Conservation (phyloP, 306 rosid genomes). For the Glycyrrhiza uralensis region DNA sequence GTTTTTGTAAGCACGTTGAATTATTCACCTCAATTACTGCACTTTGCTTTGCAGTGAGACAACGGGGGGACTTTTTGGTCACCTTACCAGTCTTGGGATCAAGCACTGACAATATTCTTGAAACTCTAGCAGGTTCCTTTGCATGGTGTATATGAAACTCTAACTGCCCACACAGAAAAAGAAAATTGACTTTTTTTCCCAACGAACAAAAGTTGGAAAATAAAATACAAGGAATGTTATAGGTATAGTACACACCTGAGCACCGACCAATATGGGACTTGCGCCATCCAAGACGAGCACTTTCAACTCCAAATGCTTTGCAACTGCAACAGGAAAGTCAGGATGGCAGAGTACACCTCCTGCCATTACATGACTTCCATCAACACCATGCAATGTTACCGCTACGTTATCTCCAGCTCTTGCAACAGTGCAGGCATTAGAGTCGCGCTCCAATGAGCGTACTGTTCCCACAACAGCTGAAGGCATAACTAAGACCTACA, state of each 20-base stretch:
- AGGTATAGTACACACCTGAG: slow-evolving; percentile 58
- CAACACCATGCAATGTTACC: slow-evolving; percentile 76
- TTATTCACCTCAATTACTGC: slow-evolving; percentile 83
- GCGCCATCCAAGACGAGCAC: slow-evolving; percentile 80
- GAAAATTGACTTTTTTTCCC: background rate
- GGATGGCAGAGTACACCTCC: slow-evolving; percentile 98
- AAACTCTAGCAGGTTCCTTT: slow-evolving; percentile 80
- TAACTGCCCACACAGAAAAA: slow-evolving; percentile 47
- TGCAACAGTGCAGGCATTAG: slow-evolving; percentile 66
- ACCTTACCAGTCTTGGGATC: slow-evolving; percentile 90
- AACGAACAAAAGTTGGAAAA: background rate
- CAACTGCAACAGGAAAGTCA: slow-evolving; percentile 67
- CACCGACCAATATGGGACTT: slow-evolving; percentile 73
- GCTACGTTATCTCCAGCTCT: slow-evolving; percentile 94
- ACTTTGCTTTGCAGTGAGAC: slow-evolving; percentile 79
- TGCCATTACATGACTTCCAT: slow-evolving; percentile 59
- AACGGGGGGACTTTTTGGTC: slow-evolving; percentile 78
- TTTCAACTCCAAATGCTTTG: slow-evolving; percentile 82
- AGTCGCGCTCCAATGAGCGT: slow-evolving; percentile 77
- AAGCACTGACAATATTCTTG: slow-evolving; percentile 60
- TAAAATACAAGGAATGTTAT: background rate
- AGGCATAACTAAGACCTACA: slow-evolving; percentile 90
- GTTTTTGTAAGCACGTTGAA: background rate
- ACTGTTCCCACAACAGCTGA: slow-evolving; percentile 75
- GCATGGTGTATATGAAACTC: slow-evolving; percentile 90